Evolutionary conservation across 2,329 filamentous ascomycete genomes (phyloP).

Genomic region (Aureobasidium sp.): DNA sequence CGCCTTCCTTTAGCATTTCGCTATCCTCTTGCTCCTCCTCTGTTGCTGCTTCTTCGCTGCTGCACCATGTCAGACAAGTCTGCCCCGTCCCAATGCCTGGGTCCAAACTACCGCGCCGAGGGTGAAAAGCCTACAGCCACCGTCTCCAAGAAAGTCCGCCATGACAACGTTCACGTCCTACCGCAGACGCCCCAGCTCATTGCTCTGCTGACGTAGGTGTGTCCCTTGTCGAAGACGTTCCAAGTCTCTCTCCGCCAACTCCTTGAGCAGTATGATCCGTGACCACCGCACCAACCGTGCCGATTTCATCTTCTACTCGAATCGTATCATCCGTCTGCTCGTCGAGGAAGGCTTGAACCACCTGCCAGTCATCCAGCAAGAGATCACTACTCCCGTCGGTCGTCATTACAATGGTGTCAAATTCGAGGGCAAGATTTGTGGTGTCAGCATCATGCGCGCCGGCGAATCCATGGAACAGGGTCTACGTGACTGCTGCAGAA

Average conservation of each 20-base stretch:
- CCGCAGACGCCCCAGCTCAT: constrained; percentile 95
- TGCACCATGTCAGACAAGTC: constrained; percentile 3
- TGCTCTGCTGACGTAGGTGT: constrained; percentile 85
- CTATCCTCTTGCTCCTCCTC: not conserved
- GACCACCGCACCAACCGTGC: constrained; percentile 82
- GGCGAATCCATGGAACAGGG: constrained; percentile 99
- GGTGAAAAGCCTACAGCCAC: constrained; percentile 75
- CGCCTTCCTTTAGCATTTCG: not conserved
- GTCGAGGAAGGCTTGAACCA: constrained; percentile 98
- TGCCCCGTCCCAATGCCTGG: constrained; percentile 53
- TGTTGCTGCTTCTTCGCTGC: not conserved
- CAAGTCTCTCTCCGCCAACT: constrained; percentile 1
- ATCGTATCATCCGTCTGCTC: constrained; percentile 90
- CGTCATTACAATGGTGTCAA: constrained; percentile 81
- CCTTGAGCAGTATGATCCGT: constrained; percentile 70
- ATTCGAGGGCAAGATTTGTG: constrained; percentile 97
- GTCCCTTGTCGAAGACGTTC: not conserved
- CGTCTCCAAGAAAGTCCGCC: constrained; percentile 71
- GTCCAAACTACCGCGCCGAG: constrained; percentile 68
- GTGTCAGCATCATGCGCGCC: constrained; percentile 96
- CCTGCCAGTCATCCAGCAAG: constrained; percentile 80
- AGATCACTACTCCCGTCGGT: constrained; percentile 84
- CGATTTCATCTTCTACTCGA: constrained; percentile 99
- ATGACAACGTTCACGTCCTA: constrained; percentile 83
- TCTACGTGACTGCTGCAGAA: constrained; percentile 88